Conservation (phyloP, 2,329 filamentous ascomycete species). For the Penicillium carneum region DNA sequence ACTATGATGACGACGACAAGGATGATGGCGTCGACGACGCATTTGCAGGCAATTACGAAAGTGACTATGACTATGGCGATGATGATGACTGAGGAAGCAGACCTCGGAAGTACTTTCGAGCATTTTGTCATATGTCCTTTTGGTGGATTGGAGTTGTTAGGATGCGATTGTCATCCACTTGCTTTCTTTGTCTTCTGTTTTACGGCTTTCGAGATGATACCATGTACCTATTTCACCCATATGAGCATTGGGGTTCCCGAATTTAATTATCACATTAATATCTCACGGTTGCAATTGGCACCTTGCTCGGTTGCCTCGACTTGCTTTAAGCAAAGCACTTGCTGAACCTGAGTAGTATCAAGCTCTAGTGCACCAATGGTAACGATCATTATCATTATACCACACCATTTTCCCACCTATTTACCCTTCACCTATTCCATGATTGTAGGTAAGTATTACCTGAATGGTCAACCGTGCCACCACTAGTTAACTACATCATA, state of each 20-base stretch:
- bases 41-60: conserved; percentile 41
- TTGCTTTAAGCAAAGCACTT: neutral
- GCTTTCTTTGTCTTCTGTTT: conserved; percentile 7
- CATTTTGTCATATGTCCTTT: neutral
- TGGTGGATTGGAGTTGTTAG: neutral
- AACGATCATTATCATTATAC: neutral
- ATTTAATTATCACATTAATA: conserved; percentile 11
- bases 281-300: neutral
- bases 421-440: neutral
- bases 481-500: neutral
- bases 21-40: conserved; percentile 44
- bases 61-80: conserved; percentile 35
- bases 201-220: conserved; percentile 19
- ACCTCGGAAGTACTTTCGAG: neutral
- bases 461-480: neutral
- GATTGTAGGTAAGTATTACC: neutral
- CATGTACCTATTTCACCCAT: conserved; percentile 4
- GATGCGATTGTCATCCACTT: neutral
- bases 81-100: conserved; percentile 26
- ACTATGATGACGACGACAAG: conserved; percentile 43
- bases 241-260: conserved; percentile 9
- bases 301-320: neutral
- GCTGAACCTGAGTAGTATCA: neutral
- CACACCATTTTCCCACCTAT: neutral
- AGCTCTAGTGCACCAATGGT: neutral